These are phyloP conservation scores for Lotus japonicus DNA, from an alignment of 306 rosid species.

Conservation along the genomic window DNA sequence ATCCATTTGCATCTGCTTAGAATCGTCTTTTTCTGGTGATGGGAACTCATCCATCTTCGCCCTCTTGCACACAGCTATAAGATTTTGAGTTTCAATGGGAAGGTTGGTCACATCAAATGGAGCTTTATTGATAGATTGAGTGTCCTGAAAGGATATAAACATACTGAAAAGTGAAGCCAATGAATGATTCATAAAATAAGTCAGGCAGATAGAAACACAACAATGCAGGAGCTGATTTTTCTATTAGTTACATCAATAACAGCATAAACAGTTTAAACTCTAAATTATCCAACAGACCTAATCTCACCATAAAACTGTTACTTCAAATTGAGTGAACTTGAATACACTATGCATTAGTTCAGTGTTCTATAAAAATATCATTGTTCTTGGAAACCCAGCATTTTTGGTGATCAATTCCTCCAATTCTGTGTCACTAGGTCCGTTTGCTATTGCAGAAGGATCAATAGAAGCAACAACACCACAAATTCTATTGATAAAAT, in stretches of 20 bases:
- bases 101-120: conserved; percentile 49
- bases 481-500: neutral
- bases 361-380: neutral
- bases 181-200: neutral
- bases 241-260: neutral
- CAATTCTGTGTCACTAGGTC: neutral
- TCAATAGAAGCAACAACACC: neutral
- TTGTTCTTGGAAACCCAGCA: neutral
- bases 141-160: conserved; percentile 46
- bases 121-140: conserved; percentile 41
- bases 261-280: conserved; percentile 1
- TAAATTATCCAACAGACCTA: neutral
- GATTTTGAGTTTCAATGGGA: conserved; percentile 51
- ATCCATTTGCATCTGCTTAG: conserved; percentile 24
- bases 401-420: neutral
- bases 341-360: neutral
- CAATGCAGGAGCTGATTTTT: conserved; percentile 1
- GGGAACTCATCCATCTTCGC: conserved; percentile 65
- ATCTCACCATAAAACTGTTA: neutral
- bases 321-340: neutral
- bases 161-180: conserved; percentile 7
- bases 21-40: conserved; percentile 35
- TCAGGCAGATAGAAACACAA: neutral
- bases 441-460: neutral
- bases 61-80: conserved; percentile 58